phyloP scores from a whole-genome alignment of 257 asterid genomes.

The Nicotiana sylvestris region DNA sequence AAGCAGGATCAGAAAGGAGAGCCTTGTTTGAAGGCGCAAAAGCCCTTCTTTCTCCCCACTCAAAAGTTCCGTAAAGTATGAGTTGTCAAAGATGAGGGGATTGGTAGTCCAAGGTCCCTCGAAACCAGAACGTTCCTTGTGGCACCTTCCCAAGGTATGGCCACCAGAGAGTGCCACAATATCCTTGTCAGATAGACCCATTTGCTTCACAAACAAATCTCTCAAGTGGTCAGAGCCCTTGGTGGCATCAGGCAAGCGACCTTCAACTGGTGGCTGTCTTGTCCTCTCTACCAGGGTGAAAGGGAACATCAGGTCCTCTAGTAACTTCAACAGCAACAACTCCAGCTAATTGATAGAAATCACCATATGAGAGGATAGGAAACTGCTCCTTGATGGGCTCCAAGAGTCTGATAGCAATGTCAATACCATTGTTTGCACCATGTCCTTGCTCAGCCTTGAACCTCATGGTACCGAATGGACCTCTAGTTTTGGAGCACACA shows the following conservation, averaged over 20 bases:
- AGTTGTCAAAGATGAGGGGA: constrained; percentile 72
- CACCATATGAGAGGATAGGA: constrained; percentile 62
- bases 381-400: constrained; percentile 70
- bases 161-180: constrained; percentile 83
- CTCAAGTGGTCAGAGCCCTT: constrained; percentile 82
- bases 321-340: constrained; percentile 92
- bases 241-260: constrained; percentile 81
- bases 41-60: constrained; percentile 69
- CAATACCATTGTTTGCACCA: constrained; percentile 68
- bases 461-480: constrained; percentile 92
- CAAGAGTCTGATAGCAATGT: constrained; percentile 59
- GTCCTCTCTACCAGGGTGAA: constrained; percentile 87
- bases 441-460: constrained; percentile 61
- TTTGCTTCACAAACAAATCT: constrained; percentile 67
- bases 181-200: constrained; percentile 79
- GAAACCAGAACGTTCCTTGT: constrained; percentile 80
- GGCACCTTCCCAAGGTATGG: constrained; percentile 90
- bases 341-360: constrained; percentile 80
- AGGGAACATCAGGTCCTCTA: constrained; percentile 92
- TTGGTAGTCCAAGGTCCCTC: constrained; percentile 84
- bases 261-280: constrained; percentile 61
- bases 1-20: constrained; percentile 55
- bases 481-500: constrained; percentile 57
- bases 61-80: constrained; percentile 77
- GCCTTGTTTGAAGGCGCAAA: constrained; percentile 71